Evolutionary conservation across 257 asterid species (phyloP).

Genomic region (Fraxinus quadrangulata): DNA sequence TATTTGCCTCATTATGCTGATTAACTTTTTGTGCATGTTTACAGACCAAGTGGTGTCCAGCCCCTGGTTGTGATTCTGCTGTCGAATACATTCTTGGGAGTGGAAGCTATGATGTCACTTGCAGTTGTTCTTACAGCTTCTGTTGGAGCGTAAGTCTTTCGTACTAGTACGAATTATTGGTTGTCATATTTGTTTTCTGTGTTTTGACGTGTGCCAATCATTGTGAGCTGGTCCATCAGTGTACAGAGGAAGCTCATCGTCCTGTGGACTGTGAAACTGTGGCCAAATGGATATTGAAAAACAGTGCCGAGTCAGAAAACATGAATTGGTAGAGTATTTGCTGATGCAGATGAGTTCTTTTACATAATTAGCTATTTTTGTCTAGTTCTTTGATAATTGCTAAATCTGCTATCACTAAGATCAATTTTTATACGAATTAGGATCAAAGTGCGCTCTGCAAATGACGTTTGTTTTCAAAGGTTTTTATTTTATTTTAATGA

Average conservation of each 20-base stretch:
- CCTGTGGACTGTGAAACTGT: slow-evolving; percentile 43
- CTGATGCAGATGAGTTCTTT: slow-evolving; percentile 3
- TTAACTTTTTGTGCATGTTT: slow-evolving; percentile 21
- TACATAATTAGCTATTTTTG: too few relatives aligned
- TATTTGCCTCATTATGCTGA: not conserved
- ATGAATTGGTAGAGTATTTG: slow-evolving; percentile 38
- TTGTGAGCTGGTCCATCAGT: slow-evolving; percentile 34
- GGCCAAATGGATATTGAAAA: slow-evolving; percentile 39
- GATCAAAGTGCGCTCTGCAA: not conserved
- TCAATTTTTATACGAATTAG: not conserved
- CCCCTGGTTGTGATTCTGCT: slow-evolving; percentile 41
- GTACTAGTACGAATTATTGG: slow-evolving; percentile 9
- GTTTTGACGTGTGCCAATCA: slow-evolving; percentile 20
- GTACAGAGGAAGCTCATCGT: slow-evolving; percentile 44
- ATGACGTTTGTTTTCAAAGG: too few relatives aligned
- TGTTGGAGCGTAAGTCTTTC: slow-evolving; percentile 63
- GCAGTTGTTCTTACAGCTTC: slow-evolving; percentile 32
- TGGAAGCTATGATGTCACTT: slow-evolving; percentile 31
- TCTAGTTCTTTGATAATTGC: not conserved
- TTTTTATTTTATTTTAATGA: too few relatives aligned
- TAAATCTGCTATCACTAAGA: not conserved
- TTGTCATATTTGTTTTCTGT: slow-evolving; percentile 21
- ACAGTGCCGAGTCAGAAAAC: slow-evolving; percentile 28
- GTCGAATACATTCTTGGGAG: slow-evolving; percentile 28
- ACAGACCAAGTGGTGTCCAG: slow-evolving; percentile 76